Base-by-base conservation (phyloP, 331 rosid genomes). In the Malus hybrid region DNA sequence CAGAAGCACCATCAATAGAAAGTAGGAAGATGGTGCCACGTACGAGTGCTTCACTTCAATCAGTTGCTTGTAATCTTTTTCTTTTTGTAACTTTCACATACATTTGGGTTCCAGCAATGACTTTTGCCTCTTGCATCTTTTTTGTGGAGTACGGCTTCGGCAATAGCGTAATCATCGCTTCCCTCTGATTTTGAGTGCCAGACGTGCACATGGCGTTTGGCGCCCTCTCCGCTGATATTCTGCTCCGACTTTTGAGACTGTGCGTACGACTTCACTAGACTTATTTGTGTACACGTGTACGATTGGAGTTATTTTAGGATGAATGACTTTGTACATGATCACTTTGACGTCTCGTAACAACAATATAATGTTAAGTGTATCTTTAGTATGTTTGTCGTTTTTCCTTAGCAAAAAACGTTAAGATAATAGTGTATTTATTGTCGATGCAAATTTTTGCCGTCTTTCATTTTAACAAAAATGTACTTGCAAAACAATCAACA, bases 141-240 rank as follows among this genome's bases (percentile, higher is more conserved):
- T 58, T 26, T 28, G 19, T 57, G 32, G 60, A 10, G 86, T 81
- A 79, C 77, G 86, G 73, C 50, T 66, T 22, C 24, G 34, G 77
- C 75, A 66, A 75, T 10, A 48, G 46, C 53, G 68, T 58, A 57
- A 75, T 71, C 29, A 80, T 70, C 84, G 77, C 66, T 65, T 64
- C 67, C 12, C 64, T n/a, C 63, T 70, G 68, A 61, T 75, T 20
- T 16, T 32, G n/a, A 20, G 26, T 20, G 55, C 20, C 53, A 50
- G 48, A 65, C 36, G 6, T 50, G 77, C 80, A 82, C 86, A 78
- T 74, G 82, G 64, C 57, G 32, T 13, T 72, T 12, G 55, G 29
- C 55, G 32, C 33, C 34, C 32, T 24, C 30, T 12, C 8, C 7
- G 56, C 75, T 72, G 69, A 63, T 30, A 62, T 63, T 74, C 77